Conservation (phyloP, 441 rosid species). For the Mallotus repandus region DNA sequence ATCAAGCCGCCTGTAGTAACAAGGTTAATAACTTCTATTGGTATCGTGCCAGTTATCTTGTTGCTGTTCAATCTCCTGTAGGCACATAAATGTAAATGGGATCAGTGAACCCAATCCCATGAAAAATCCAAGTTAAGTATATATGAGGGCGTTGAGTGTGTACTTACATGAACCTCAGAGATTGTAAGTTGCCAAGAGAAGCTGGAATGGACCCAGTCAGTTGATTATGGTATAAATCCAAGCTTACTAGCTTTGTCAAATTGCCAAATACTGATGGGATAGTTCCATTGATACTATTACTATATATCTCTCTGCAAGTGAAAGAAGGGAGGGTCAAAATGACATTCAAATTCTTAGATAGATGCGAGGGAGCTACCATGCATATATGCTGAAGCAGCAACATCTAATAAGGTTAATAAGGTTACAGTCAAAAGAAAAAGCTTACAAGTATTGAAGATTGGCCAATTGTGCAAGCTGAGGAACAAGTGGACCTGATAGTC, state of each 20-base stretch:
- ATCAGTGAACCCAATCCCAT: neutral
- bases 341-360: no score
- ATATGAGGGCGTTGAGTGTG: neutral
- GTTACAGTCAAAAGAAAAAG: neutral
- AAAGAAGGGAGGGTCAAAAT: neutral
- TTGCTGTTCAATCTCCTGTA: conserved; percentile 46
- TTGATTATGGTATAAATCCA: conserved; percentile 37
- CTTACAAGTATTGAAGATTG: conserved; percentile 51
- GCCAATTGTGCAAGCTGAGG: conserved; percentile 40
- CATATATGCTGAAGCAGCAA: no score
- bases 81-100: neutral
- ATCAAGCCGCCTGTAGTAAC: conserved; percentile 26
- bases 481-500: conserved; percentile 39
- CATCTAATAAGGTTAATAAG: neutral
- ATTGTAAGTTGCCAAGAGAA: conserved; percentile 39
- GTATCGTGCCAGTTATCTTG: conserved; percentile 38
- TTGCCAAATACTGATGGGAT: conserved; percentile 44
- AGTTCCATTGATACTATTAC: conserved; percentile 31
- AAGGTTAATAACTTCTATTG: conserved; percentile 28
- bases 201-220: conserved; percentile 43
- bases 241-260: conserved; percentile 32
- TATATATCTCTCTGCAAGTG: conserved; percentile 27
- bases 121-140: neutral
- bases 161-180: conserved; percentile 37
- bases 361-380: no score